Base-by-base conservation (phyloP, 1,139 yeast genomes). In the Ogataea hybrid region DNA sequence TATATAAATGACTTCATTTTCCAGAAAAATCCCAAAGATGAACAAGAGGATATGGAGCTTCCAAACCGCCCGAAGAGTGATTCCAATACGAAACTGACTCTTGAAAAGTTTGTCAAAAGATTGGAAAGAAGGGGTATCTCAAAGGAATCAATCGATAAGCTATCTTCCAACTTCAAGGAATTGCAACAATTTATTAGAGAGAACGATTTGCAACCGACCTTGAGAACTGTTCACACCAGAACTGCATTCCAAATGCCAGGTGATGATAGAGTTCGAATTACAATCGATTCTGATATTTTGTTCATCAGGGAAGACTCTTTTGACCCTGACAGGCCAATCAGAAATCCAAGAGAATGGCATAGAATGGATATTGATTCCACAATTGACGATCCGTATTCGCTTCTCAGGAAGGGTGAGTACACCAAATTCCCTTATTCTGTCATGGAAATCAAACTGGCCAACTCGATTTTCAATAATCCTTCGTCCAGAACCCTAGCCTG, bases 171-270 rank as follows among this genome's bases (percentile, higher is more conserved):
- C 46, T 79, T 84, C 45, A 70, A 73, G 34, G 77, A 77, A 42
- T 68, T 89, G 41, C 81, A 81, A 57, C 62, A 70, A 9, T 86
- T 83, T 58, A 81, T 92, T 48, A 63, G 68, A 34, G 80, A 81
- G 42, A 73, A 80, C 54, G 73, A 79, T 46, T 72, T 92, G 50
- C 85, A 87, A 64, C 98, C 98, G 12, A 79, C 87, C 31, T 67
- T 92, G 61, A 81, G 98, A 67, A 79, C 96, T 5, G 77, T 84
- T 34, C 89, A 87, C 66, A 86, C 88, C 34, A 78, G 98, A 64
- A 87, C 96, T 12, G 97, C 97, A 2, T 92, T 92, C 71, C 97
- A 92, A 69, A 90, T 92, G 53, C 98, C 98, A 2, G 97, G 97
- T 47, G 97, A 92, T 62, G 95, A 89, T 61, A 78, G 89, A 57